phyloP scores from a whole-genome alignment of 208 protist species.

The Giardia duodenalis region DNA sequence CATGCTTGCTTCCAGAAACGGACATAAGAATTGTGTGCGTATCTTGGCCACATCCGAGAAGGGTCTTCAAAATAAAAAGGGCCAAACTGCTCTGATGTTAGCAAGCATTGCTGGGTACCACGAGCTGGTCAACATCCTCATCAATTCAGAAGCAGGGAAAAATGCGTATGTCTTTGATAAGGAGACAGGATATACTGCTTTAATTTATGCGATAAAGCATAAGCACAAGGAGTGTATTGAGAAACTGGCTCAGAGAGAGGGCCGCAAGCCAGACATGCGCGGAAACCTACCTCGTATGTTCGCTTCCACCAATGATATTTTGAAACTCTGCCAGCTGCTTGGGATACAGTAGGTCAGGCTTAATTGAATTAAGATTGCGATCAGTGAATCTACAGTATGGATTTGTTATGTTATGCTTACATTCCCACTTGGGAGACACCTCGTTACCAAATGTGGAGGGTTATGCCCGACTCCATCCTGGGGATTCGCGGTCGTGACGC shows the following conservation, averaged over 20 bases:
- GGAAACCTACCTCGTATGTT: not conserved
- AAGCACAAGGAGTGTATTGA: not conserved
- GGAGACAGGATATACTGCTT: not conserved
- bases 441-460: too few relatives aligned
- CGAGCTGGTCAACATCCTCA: not conserved
- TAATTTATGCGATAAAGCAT: not conserved
- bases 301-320: not conserved
- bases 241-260: not conserved
- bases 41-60: not conserved
- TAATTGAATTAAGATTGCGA: too few relatives aligned
- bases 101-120: not conserved
- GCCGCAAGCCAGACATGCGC: not conserved
- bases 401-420: too few relatives aligned
- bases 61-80: not conserved
- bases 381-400: too few relatives aligned
- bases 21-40: not conserved
- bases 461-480: too few relatives aligned
- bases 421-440: too few relatives aligned
- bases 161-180: not conserved
- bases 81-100: not conserved
- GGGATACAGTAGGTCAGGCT: not conserved
- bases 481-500: too few relatives aligned
- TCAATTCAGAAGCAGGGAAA: not conserved
- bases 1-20: not conserved
- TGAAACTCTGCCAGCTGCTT: not conserved